Base-by-base conservation (phyloP, 805 yeast genomes). In the Candida michaelii region DNA sequence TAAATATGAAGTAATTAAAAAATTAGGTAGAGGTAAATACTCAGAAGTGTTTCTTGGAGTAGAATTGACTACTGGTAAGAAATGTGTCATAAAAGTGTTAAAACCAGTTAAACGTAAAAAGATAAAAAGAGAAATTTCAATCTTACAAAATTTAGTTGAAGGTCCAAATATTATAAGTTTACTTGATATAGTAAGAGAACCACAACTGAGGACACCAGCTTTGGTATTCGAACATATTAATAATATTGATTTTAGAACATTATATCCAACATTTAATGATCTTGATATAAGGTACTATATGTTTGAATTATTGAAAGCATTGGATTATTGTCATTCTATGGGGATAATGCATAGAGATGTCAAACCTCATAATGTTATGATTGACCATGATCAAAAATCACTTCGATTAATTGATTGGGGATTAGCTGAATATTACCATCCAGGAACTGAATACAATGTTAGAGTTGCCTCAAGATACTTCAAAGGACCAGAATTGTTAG, bases 321-420 rank as follows among this genome's bases (percentile, higher is more conserved):
- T 90, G 49, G 95, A 90, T 66, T 89, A 77, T 63, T 83, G 88
- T 42, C 97, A 90, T 67, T 85, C 95, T 5, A 85, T 85, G 83
- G 97, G 97, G 27, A 88, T 90, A 50, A 89, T 89, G 84, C 97
- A 89, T 64, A 74, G 97, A 60, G 97, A 89, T 64, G 96, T 89
- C 39, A 89, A 89, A 60, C 96, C 96, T 9, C 96, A 89, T 62
- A 89, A 89, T 58, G 88, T 89, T 33, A 89, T 89, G 96, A 89
- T 89, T 52, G 96, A 89, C 64, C 96, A 89, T 47, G 66, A 72
- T 18, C 62, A 59, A 35, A 76, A 74, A 51, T 67, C 71, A 30
- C 66, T 89, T 56, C 76, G 91, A 53, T 76, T 89, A 43, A 89
- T 89, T 50, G 97, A 89, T 67, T 89, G 97, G 97, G 97, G 97